Conservation (phyloP, 2,329 filamentous ascomycete species). For the Hypomyces rosellus region DNA sequence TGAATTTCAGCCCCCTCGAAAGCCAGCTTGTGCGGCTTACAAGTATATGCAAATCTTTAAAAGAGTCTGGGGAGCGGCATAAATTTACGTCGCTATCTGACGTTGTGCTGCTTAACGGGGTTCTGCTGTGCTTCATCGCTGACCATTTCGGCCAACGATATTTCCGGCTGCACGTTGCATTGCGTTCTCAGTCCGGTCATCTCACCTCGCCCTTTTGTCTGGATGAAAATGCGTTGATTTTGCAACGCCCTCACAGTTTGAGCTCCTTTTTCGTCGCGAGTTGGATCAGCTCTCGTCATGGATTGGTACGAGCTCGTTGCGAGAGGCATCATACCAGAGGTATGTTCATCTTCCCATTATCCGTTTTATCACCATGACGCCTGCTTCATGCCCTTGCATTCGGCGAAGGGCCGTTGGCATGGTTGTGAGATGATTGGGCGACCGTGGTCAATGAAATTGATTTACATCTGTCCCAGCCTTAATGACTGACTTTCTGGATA, state of each 20-base stretch:
- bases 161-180: not conserved
- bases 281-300: constrained; percentile 6
- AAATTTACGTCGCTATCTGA: no score
- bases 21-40: not conserved
- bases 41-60: not conserved
- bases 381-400: not conserved
- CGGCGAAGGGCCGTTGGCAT: no score
- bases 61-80: no score
- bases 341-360: not conserved
- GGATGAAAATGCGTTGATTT: constrained; percentile 9
- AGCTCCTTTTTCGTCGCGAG: constrained; percentile 6
- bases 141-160: not conserved
- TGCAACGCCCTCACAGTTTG: constrained; percentile 5
- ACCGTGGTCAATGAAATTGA: not conserved
- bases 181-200: not conserved
- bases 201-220: not conserved
- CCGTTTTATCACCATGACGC: not conserved
- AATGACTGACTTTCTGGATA: not conserved
- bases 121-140: not conserved
- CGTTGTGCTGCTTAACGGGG: no score
- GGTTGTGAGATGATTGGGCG: not conserved
- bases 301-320: constrained; percentile 7
- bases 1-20: no score
- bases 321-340: constrained; percentile 6
- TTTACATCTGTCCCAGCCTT: not conserved